Evolutionary conservation across 1,139 yeast genomes (phyloP).

Genomic region (Candida gigantensis): DNA sequence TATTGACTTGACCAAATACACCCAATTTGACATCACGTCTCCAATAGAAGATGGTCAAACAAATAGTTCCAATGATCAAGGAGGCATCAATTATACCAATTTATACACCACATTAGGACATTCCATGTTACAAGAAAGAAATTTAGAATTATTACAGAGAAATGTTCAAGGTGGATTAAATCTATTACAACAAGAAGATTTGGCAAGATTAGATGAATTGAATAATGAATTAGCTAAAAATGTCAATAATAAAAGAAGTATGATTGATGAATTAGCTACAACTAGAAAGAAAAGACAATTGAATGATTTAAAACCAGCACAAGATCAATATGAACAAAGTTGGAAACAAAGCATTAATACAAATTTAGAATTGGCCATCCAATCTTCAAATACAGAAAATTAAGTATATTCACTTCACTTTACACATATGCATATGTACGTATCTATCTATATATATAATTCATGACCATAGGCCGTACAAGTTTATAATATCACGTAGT

Average conservation of each 20-base stretch:
- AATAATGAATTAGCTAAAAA: slow-evolving; percentile 10
- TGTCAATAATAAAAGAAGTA: slow-evolving; percentile 30
- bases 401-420: too few species aligned
- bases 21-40: slow-evolving; percentile 24
- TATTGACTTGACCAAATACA: slow-evolving; percentile 33
- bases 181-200: slow-evolving; percentile 20
- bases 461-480: neutral
- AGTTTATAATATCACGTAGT: slow-evolving; percentile 4
- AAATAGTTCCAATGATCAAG: slow-evolving; percentile 2
- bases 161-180: slow-evolving; percentile 21
- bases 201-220: slow-evolving; percentile 19
- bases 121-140: slow-evolving; percentile 31
- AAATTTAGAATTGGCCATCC: slow-evolving; percentile 37
- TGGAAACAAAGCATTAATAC: slow-evolving; percentile 44
- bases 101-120: slow-evolving; percentile 36
- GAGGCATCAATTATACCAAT: slow-evolving; percentile 18
- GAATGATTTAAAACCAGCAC: slow-evolving; percentile 35
- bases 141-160: slow-evolving; percentile 23
- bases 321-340: slow-evolving; percentile 33
- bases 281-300: slow-evolving; percentile 36
- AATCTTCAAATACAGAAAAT: slow-evolving; percentile 9
- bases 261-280: slow-evolving; percentile 30
- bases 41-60: slow-evolving; percentile 13
- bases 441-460: neutral
- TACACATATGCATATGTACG: too few species aligned